Evolutionary conservation across 805 yeast genomes (phyloP).

Genomic region (Candida berthetii): DNA sequence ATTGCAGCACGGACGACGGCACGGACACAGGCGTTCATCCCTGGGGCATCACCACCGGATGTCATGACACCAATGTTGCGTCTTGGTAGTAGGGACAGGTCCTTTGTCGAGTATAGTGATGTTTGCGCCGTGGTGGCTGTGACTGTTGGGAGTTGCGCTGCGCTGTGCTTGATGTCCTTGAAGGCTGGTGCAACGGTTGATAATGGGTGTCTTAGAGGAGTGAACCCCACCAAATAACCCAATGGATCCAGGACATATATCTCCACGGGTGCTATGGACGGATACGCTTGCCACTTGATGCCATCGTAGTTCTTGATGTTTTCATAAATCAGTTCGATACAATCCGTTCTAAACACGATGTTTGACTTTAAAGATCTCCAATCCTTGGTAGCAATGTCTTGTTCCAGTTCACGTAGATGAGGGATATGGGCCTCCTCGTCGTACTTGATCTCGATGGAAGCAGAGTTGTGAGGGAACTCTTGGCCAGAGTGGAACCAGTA

Average conservation of each 20-base stretch:
- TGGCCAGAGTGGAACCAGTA: slow-evolving; percentile 26
- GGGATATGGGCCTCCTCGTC: slow-evolving; percentile 14
- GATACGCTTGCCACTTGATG: slow-evolving; percentile 49
- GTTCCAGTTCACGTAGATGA: slow-evolving; percentile 20
- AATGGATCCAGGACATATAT: slow-evolving; percentile 77
- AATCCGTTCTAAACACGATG: slow-evolving; percentile 27
- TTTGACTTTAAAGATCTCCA: slow-evolving; percentile 44
- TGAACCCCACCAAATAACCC: slow-evolving; percentile 78
- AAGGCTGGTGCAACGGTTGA: slow-evolving; percentile 36
- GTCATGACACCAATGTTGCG: slow-evolving; percentile 72
- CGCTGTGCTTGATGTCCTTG: slow-evolving; percentile 2
- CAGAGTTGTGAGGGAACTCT: slow-evolving; percentile 20
- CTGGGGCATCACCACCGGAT: slow-evolving; percentile 80
- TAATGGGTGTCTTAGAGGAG: slow-evolving; percentile 52
- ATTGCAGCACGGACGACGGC: slow-evolving; percentile 70
- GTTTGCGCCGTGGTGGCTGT: slow-evolving; percentile 11
- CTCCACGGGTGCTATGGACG: slow-evolving; percentile 75
- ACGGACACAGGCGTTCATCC: slow-evolving; percentile 73
- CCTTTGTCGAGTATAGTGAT: slow-evolving; percentile 2
- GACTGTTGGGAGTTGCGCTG: not conserved
- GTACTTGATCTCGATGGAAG: slow-evolving; percentile 21
- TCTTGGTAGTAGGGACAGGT: slow-evolving; percentile 5
- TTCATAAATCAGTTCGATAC: slow-evolving; percentile 20
- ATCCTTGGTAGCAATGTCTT: slow-evolving; percentile 28
- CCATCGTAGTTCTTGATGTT: slow-evolving; percentile 20